Conservation (phyloP, 2,329 filamentous ascomycete species). For the Biscogniauxia marginata region DNA sequence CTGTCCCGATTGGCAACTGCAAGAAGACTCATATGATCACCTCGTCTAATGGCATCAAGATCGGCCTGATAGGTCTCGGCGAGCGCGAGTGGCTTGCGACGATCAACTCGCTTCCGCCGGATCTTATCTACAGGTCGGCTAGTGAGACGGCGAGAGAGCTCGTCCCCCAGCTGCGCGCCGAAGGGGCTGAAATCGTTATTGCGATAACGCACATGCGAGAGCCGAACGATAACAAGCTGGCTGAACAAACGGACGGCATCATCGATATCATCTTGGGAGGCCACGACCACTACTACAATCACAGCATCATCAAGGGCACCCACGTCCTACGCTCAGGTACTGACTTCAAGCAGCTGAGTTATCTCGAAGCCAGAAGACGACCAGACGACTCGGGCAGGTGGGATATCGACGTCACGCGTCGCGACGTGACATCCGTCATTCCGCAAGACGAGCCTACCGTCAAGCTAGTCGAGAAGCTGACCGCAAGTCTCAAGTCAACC, state of each 20-base stretch:
- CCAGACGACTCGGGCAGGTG: constrained; percentile 50
- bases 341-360: constrained; percentile 91
- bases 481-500: constrained; percentile 70
- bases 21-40: constrained; percentile 74
- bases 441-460: constrained; percentile 61
- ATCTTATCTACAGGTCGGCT: constrained; percentile 79
- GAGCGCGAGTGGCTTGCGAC: constrained; percentile 89
- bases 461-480: constrained; percentile 65
- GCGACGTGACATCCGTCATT: constrained; percentile 70
- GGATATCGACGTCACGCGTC: constrained; percentile 75
- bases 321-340: constrained; percentile 85
- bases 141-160: constrained; percentile 73
- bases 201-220: constrained; percentile 84
- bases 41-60: constrained; percentile 78
- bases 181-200: constrained; percentile 81
- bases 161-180: constrained; percentile 67
- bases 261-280: constrained; percentile 86
- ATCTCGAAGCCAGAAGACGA: constrained; percentile 70
- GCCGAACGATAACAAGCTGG: constrained; percentile 85
- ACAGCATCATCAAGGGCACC: constrained; percentile 72
- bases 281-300: constrained; percentile 86
- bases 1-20: constrained; percentile 73
- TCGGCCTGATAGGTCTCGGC: constrained; percentile 81
- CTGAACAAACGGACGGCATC: constrained; percentile 67
- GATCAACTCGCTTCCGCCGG: constrained; percentile 80